Conservation (phyloP, 2,329 filamentous ascomycete genomes). For the Rachicladosporium sp. region DNA sequence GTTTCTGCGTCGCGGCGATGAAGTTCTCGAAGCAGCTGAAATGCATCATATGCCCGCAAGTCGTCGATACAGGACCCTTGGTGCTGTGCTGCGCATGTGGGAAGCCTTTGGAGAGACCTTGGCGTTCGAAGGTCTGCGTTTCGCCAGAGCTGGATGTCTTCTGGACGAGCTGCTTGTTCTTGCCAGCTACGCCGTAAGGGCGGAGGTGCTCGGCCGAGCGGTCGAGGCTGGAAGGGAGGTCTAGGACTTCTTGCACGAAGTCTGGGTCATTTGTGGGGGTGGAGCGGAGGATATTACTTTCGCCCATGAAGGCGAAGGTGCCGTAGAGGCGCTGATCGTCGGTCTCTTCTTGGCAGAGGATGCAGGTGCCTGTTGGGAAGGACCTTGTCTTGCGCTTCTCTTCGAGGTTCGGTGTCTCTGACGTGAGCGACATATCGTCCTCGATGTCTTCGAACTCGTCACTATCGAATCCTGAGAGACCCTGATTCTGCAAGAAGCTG, state of each 20-base stretch:
- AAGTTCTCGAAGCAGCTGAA: conserved; percentile 92
- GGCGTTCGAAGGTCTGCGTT: conserved; percentile 59
- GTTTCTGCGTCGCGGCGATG: conserved; percentile 66
- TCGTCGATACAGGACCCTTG: conserved; percentile 70
- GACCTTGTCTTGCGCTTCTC: conserved; percentile 68
- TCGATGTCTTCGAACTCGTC: conserved; percentile 66
- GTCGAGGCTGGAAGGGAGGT: conserved; percentile 72
- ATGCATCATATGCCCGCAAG: conserved; percentile 98
- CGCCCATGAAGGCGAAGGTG: conserved; percentile 78
- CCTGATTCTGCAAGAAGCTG: conserved; percentile 81
- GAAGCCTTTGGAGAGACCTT: conserved; percentile 83
- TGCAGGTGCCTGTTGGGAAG: conserved; percentile 86
- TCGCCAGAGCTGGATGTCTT: conserved; percentile 65
- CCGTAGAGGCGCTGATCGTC: conserved; percentile 82
- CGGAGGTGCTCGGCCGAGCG: conserved; percentile 69
- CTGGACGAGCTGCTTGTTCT: conserved; percentile 66
- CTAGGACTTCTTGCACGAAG: conserved; percentile 69
- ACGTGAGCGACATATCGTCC: conserved; percentile 44
- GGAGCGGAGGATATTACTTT: conserved; percentile 76
- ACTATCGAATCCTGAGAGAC: conserved; percentile 77
- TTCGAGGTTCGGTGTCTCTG: conserved; percentile 43
- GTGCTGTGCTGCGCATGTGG: conserved; percentile 46
- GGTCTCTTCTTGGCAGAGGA: conserved; percentile 91
- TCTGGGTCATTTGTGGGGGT: conserved; percentile 73
- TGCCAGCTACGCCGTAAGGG: conserved; percentile 80